Conservation (phyloP, 768 basidiomycete species). For the Omphalotus guepiniiformis region DNA sequence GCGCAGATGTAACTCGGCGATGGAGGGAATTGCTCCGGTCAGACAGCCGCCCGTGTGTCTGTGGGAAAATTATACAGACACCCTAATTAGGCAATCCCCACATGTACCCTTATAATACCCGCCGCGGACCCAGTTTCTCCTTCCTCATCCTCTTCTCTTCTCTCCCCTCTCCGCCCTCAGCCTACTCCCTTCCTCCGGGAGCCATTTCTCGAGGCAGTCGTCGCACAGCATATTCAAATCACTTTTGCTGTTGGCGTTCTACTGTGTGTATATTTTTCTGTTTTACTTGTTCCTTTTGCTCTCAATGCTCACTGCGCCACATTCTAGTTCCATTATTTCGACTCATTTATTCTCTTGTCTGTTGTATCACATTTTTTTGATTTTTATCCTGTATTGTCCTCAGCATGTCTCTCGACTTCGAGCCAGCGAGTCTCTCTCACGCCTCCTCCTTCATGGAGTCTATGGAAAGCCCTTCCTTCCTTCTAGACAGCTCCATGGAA, state of each 20-base stretch:
- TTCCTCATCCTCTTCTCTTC: constrained; percentile 18
- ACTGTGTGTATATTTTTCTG: constrained; percentile 25
- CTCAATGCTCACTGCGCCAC: constrained; percentile 15
- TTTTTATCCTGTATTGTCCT: constrained; percentile 25
- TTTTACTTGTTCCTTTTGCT: constrained; percentile 22
- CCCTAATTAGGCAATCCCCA: constrained; percentile 3
- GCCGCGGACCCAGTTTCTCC: constrained; percentile 21
- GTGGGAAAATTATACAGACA: not conserved
- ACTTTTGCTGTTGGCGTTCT: constrained; percentile 21
- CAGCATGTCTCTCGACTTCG: constrained; percentile 44
- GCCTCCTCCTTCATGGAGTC: constrained; percentile 45
- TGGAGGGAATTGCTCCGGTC: not conserved
- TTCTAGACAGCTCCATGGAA: constrained; percentile 48
- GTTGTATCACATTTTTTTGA: constrained; percentile 30
- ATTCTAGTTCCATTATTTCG: constrained; percentile 18
- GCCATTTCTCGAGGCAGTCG: constrained; percentile 29
- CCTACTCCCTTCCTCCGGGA: constrained; percentile 34
- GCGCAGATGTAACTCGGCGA: not conserved
- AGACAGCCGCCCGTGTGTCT: too few relatives aligned
- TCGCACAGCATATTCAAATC: constrained; percentile 15
- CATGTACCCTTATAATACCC: constrained; percentile 2
- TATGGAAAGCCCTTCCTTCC: constrained; percentile 38
- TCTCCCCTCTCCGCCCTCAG: constrained; percentile 20
- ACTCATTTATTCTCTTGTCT: constrained; percentile 22
- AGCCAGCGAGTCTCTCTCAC: constrained; percentile 35